Conservation (phyloP, 345 rosid genomes). For the Chamaenerion angustifolium region DNA sequence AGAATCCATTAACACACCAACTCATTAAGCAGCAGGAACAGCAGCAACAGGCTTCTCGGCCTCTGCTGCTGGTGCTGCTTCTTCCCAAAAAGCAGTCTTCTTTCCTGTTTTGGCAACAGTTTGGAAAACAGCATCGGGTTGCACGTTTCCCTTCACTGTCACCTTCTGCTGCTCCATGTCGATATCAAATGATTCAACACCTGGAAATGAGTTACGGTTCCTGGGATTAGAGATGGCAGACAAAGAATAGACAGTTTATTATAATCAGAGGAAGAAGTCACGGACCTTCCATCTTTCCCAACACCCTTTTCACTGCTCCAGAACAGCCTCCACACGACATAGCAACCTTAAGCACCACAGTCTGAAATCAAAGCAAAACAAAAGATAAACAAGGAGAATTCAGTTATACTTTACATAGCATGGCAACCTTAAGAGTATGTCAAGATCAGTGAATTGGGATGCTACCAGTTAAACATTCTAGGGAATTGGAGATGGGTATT, state of each 20-base stretch:
- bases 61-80: constrained; percentile 22
- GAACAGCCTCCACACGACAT: constrained; percentile 76
- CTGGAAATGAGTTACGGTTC: constrained; percentile 17
- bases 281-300: constrained; percentile 79
- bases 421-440: no score
- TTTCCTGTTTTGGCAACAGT: constrained; percentile 69
- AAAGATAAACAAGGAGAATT: neutral
- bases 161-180: constrained; percentile 73
- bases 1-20: neutral
- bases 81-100: constrained; percentile 77
- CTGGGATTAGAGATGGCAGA: neutral
- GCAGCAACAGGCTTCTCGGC: constrained; percentile 2
- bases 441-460: no score
- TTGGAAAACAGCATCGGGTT: constrained; percentile 67
- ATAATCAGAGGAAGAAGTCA: neutral
- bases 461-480: no score
- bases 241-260: neutral
- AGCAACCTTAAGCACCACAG: constrained; percentile 61
- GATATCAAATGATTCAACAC: constrained; percentile 70
- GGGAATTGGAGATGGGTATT: no score
- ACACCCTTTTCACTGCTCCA: constrained; percentile 72
- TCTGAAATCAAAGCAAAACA: constrained; percentile 15
- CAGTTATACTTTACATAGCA: neutral
- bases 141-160: constrained; percentile 73
- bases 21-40: constrained; percentile 20